These are phyloP conservation scores for Phytophthora tentaculata DNA, from an alignment of 352 stramenopile species.

Conservation along the genomic window DNA sequence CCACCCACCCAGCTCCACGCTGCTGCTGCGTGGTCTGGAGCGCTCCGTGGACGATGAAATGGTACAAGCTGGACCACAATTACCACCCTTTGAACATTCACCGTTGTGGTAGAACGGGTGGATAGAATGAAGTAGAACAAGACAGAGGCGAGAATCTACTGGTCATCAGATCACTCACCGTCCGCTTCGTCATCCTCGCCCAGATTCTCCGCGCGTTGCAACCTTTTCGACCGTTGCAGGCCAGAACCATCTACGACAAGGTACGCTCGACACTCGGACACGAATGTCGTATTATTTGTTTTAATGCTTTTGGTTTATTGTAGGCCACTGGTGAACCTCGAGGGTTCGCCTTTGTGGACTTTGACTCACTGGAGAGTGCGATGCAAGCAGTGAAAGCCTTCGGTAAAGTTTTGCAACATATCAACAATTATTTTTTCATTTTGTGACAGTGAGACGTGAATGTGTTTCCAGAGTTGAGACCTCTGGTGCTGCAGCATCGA, in stretches of 20 bases:
- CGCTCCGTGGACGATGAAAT: conserved; percentile 65
- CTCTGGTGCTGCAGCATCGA: conserved; percentile 61
- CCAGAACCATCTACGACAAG: conserved; percentile 74
- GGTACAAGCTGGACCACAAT: conserved; percentile 44
- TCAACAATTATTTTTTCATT: neutral
- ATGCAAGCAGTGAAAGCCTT: conserved; percentile 62
- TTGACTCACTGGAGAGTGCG: conserved; percentile 61
- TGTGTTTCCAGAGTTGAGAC: conserved; percentile 46
- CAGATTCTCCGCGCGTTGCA: conserved; percentile 68
- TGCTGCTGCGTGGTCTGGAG: conserved; percentile 68
- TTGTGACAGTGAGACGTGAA: conserved; percentile 5
- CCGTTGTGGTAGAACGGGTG: conserved; percentile 16
- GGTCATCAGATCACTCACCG: conserved; percentile 29
- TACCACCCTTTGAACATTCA: conserved; percentile 16
- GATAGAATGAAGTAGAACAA: conserved; percentile 11
- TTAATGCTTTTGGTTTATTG: neutral
- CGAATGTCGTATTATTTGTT: neutral
- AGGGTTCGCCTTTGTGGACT: conserved; percentile 85
- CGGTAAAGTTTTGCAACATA: conserved; percentile 33
- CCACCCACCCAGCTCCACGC: conserved; percentile 56
- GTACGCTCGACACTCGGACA: conserved; percentile 26
- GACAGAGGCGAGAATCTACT: neutral
- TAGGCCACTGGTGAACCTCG: conserved; percentile 65
- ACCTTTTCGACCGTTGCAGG: conserved; percentile 54
- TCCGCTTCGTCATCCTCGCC: conserved; percentile 23